phyloP scores from a whole-genome alignment of 2,329 filamentous ascomycete genomes.

The Clonostachys byssicola region DNA sequence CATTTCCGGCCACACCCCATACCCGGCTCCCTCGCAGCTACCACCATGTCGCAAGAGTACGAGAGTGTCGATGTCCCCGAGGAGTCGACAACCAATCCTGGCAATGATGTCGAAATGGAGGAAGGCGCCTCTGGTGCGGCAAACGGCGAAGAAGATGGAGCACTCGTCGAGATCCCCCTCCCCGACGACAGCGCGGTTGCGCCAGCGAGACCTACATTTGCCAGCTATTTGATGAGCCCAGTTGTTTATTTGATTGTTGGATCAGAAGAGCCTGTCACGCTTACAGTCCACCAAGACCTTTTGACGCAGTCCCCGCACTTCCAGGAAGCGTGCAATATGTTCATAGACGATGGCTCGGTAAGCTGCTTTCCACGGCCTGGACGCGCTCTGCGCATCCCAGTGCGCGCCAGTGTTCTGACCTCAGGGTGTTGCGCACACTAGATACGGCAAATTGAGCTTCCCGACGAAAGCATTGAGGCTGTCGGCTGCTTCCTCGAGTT shows the following conservation, averaged over 20 bases:
- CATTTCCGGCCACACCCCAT: no score
- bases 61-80: background rate
- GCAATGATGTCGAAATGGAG: constrained; percentile 20
- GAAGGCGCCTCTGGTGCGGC: constrained; percentile 16
- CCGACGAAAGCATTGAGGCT: constrained; percentile 24
- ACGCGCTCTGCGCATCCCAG: background rate
- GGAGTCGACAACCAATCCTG: constrained; percentile 8
- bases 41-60: constrained; percentile 1
- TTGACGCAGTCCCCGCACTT: constrained; percentile 74
- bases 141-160: constrained; percentile 23
- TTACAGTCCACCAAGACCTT: constrained; percentile 78
- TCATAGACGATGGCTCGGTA: constrained; percentile 58
- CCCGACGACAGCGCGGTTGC: constrained; percentile 24
- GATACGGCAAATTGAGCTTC: constrained; percentile 66
- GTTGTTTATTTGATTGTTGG: constrained; percentile 67
- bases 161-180: constrained; percentile 21
- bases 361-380: constrained; percentile 16
- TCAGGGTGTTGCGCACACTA: constrained; percentile 3
- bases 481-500: constrained; percentile 34
- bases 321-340: constrained; percentile 54
- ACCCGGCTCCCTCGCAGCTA: background rate
- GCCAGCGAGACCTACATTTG: constrained; percentile 37
- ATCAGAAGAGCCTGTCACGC: constrained; percentile 53
- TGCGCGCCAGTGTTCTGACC: background rate
- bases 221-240: constrained; percentile 63